Evolutionary conservation across 78 protist genomes (phyloP).

Genomic region (Chrysochromulina parva): DNA sequence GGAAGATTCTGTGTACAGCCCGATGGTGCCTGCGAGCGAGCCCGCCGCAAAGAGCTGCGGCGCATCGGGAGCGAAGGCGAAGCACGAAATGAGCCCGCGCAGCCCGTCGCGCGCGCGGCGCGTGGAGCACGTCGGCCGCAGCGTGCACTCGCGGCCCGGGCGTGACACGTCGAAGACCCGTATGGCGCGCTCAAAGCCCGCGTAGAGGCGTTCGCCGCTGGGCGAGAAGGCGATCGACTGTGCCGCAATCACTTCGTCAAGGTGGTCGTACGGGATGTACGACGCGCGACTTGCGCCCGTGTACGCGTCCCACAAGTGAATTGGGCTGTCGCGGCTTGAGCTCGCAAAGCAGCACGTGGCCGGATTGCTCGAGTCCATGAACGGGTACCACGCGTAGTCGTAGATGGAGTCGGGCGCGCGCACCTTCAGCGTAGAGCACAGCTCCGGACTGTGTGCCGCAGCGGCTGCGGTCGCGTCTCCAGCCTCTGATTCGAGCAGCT

Average conservation of each 20-base stretch:
- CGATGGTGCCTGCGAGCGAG: neutral
- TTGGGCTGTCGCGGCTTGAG: constrained; percentile 31
- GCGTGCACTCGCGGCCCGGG: constrained; percentile 19
- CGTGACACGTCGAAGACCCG: constrained; percentile 33
- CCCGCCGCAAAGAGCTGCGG: constrained; percentile 21
- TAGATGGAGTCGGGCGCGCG: neutral
- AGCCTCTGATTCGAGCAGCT: neutral
- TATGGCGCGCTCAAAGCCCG: constrained; percentile 12
- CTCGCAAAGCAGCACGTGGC: neutral
- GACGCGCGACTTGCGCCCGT: constrained; percentile 26
- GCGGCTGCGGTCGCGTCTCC: neutral
- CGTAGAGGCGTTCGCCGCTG: neutral
- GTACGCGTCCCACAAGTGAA: constrained; percentile 49
- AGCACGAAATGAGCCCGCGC: constrained; percentile 32
- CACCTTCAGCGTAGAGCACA: neutral
- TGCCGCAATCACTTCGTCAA: constrained; percentile 24
- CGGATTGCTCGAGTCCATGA: neutral
- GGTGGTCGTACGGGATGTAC: constrained; percentile 32
- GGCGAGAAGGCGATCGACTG: constrained; percentile 13
- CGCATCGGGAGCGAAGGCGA: constrained; percentile 7
- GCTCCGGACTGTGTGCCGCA: constrained; percentile 14
- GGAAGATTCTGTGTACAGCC: neutral
- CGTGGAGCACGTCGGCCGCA: neutral
- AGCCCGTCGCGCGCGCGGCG: neutral
- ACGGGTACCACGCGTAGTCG: constrained; percentile 7